Base-by-base conservation (phyloP, 305 asterid genomes). In the Fraxinus sp. region DNA sequence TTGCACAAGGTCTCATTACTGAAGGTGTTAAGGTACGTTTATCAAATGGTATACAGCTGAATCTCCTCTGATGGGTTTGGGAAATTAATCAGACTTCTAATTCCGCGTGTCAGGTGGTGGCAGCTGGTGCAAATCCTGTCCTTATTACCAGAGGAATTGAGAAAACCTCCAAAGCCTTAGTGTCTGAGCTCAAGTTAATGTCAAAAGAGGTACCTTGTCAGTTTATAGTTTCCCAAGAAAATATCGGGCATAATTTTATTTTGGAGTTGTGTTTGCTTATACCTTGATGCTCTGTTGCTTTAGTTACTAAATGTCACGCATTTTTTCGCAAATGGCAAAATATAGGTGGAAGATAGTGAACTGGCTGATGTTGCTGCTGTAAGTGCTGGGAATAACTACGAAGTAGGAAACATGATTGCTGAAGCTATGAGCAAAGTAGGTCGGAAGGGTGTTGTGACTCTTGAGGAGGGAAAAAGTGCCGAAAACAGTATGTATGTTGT, bases 51-150 rank as follows among this genome's bases (percentile, higher is more conserved):
- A 28, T 78, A 72, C 62, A 70, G 22, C 8, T 66, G n/a, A 24
- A 22, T 74, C 30, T 76, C 26, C 77, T 66, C 2, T 33, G 52
- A 28, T 20, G 13, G 74, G 41, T 28, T 33, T 7, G 13, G 18
- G 14, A 28, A 80, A 18, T n/a, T 37, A 39, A 30, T 71, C 22
- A 70, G 20, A 75, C 10, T 20, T 81, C 32, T 71, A 55, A 28
- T 26, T 79, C 36, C 13, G 78, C 33, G 5, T 80, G 39, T 77
- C 88, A 95, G 98, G 99, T 96, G 75, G 97, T 97, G 26, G 99
- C 99, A 70, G 98, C 98, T 82, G 99, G 99, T 81, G 94, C 98
- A 6, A 97, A 97, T 83, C 98, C 99, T 55, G 97, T 95, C 81
- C 92, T 92, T 57, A 95, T 97, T 71, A 95, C 98, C 4, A 91